Evolutionary conservation across 2,329 filamentous ascomycete species (phyloP).

Genomic region (Colletotrichum euphorbiae): DNA sequence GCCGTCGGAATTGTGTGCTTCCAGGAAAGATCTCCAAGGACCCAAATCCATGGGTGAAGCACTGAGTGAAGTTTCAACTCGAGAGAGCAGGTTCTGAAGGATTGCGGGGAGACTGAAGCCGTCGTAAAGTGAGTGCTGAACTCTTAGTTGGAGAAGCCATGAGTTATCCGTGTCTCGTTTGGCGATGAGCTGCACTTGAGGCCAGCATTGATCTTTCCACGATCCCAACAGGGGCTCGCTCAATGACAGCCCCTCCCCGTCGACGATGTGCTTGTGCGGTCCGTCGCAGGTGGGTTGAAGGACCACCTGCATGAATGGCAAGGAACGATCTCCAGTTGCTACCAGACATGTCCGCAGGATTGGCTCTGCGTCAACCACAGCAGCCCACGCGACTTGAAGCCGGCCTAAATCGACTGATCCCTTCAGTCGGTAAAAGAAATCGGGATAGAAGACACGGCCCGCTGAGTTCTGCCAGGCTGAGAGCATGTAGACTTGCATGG

Average conservation of each 20-base stretch:
- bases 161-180: conserved; percentile 35
- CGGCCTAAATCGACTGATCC: conserved; percentile 50
- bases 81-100: conserved; percentile 51
- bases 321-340: conserved; percentile 55
- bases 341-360: conserved; percentile 78
- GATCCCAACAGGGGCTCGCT: background rate
- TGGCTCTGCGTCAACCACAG: conserved; percentile 65
- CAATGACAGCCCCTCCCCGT: conserved; percentile 38
- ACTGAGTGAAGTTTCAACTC: background rate
- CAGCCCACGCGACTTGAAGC: conserved; percentile 71
- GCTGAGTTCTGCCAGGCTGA: conserved; percentile 77
- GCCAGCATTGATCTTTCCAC: conserved; percentile 1
- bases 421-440: conserved; percentile 71
- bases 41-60: background rate
- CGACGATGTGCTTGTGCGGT: conserved; percentile 42
- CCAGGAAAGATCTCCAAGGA: conserved; percentile 21
- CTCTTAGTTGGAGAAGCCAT: conserved; percentile 62
- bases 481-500: conserved; percentile 86
- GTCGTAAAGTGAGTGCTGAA: conserved; percentile 93
- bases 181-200: conserved; percentile 26
- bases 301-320: conserved; percentile 74
- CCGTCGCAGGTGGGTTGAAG: conserved; percentile 51
- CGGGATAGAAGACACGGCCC: conserved; percentile 78
- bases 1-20: background rate
- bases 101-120: conserved; percentile 79